Conservation (phyloP, 164 flowering plant genomes). For the Santalum album region DNA sequence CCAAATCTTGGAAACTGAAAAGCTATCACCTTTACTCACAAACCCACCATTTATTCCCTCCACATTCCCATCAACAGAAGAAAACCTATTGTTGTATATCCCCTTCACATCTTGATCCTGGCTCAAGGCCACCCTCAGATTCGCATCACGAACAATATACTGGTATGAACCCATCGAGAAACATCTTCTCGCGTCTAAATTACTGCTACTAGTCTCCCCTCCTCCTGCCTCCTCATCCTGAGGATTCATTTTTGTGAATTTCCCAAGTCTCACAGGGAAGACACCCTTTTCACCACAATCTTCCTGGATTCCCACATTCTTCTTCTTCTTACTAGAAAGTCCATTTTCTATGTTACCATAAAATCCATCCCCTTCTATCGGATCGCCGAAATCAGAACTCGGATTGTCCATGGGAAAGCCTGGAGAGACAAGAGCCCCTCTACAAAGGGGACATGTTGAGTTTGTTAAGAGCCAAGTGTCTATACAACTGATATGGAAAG, state of each 20-base stretch:
- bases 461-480: conserved; percentile 74
- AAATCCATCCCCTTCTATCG: conserved; percentile 30
- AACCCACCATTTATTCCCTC: conserved; percentile 35
- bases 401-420: conserved; percentile 50
- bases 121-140: conserved; percentile 27
- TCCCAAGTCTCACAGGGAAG: conserved; percentile 55
- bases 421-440: conserved; percentile 39
- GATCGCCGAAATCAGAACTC: conserved; percentile 40
- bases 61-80: conserved; percentile 17
- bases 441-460: conserved; percentile 62
- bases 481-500: conserved; percentile 57
- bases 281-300: conserved; percentile 29
- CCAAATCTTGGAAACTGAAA: conserved; percentile 66
- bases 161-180: conserved; percentile 65
- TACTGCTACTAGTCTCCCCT: conserved; percentile 55
- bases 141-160: conserved; percentile 39
- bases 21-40: conserved; percentile 44
- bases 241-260: conserved; percentile 32
- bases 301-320: conserved; percentile 35
- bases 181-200: conserved; percentile 58
- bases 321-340: conserved; percentile 13
- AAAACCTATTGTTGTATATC: conserved; percentile 8
- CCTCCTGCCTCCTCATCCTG: conserved; percentile 19
- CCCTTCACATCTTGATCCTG: conserved; percentile 12
- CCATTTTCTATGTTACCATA: conserved; percentile 18